Base-by-base conservation (phyloP, 2,329 filamentous ascomycete genomes). In the Penicillium sp. region DNA sequence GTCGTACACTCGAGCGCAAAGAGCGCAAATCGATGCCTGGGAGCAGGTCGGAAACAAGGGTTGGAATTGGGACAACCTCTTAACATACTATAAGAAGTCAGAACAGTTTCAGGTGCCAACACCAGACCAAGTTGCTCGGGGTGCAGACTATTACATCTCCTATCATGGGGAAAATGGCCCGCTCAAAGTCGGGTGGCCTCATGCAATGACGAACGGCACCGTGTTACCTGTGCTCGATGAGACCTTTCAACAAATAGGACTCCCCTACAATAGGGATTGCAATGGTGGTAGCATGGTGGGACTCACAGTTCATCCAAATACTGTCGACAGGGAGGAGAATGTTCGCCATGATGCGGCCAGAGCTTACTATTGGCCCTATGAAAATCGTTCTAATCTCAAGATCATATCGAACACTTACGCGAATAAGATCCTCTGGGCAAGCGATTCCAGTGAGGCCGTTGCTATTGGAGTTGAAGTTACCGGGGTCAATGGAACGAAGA, bases 301-400 rank as follows among this genome's bases (percentile, higher is more conserved):
- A 5, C 77, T 77, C 54, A 71, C 69, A 17, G 57, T 73, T 6
- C 78, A 72, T 64, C 75, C 78, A 0, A 67, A 71, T 56, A 81
- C 77, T 2, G 36, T 79, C 14, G 69, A 81, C 55, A 50, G 65
- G 3, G 66, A 67, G 4, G 63, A 63, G 7, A 67, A 75, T 53
- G 65, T 77, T 5, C 74, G 79, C n/a, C 71, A 77, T 51, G 79
- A 82, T 63, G 76, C 79, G 16, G 78, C 76, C 4, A 67, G 77
- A 26, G 75, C 78, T 4, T 82, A 80, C 59, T 81, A 79, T 59
- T 79, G 70, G 59, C 78, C 79, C 0, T 65, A 74, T 49, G 65
- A 64, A 53, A 53, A 66, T 22, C 69, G 79, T n/a, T 54, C 69
- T 0, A 82, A 82, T 55, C 67, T 81, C 4, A 66, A 77, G 3